These are phyloP conservation scores for Arabis hirsuta DNA, from an alignment of 345 rosid species.

Conservation along the genomic window DNA sequence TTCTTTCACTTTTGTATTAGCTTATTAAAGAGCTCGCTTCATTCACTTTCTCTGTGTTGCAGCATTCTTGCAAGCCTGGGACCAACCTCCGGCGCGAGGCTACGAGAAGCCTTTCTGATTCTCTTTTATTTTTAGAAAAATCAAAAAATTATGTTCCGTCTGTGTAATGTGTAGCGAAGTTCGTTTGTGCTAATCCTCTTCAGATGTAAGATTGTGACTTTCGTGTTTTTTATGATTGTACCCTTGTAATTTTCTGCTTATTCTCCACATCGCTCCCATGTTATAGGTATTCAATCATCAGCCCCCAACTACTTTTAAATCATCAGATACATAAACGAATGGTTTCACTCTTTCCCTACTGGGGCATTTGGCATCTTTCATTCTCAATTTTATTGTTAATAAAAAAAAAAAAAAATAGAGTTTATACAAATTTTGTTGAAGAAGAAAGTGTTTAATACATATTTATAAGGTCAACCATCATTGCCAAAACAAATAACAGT, in stretches of 20 bases:
- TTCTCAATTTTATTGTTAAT: too few relatives aligned
- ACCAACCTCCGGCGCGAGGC: constrained; percentile 70
- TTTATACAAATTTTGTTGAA: too few relatives aligned
- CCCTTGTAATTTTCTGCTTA: constrained; percentile 22
- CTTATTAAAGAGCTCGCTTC: background rate
- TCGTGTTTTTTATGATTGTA: constrained; percentile 20
- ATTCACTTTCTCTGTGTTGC: constrained; percentile 21
- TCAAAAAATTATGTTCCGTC: background rate
- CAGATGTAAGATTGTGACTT: constrained; percentile 20
- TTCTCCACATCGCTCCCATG: background rate
- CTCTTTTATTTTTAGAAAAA: background rate
- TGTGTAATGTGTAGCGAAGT: constrained; percentile 29
- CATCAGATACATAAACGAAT: too few relatives aligned
- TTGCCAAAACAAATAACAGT: too few relatives aligned
- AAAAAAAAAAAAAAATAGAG: too few relatives aligned
- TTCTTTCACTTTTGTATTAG: background rate
- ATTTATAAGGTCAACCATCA: too few relatives aligned
- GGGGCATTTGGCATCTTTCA: too few relatives aligned
- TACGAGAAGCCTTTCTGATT: constrained; percentile 82
- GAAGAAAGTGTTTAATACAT: too few relatives aligned
- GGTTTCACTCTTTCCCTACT: too few relatives aligned
- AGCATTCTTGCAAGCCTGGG: constrained; percentile 91
- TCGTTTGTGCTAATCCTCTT: constrained; percentile 30
- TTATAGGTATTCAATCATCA: constrained; percentile 2
- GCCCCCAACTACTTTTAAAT: too few relatives aligned